Evolutionary conservation across 768 basidiomycete species (phyloP).

Genomic region (Lentinula guzmanii): DNA sequence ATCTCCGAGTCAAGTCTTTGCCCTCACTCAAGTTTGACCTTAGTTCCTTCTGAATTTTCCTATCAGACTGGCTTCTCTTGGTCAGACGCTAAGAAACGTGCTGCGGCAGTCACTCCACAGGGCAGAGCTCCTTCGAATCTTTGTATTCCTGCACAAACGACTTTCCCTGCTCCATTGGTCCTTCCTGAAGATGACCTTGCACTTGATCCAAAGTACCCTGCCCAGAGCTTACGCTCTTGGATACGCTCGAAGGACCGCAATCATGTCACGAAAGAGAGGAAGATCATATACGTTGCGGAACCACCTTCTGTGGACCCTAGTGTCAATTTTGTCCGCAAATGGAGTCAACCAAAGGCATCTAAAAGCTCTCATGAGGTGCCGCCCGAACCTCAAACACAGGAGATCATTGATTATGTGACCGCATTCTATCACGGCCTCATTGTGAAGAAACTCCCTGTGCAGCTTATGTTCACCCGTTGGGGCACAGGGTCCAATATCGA

Average conservation of each 20-base stretch:
- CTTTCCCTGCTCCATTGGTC: constrained; percentile 26
- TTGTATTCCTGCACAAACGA: background rate
- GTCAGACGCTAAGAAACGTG: background rate
- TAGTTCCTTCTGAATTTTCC: background rate
- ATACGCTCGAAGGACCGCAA: constrained; percentile 24
- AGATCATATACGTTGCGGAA: constrained; percentile 24
- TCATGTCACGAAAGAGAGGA: constrained; percentile 18
- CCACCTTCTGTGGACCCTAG: constrained; percentile 20
- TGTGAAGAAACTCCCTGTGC: constrained; percentile 17
- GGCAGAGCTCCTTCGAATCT: background rate
- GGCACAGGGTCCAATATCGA: constrained; percentile 4
- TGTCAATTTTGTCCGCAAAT: constrained; percentile 17
- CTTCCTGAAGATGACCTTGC: constrained; percentile 27
- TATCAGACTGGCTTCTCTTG: background rate
- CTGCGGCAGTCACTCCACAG: background rate
- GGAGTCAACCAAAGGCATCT: constrained; percentile 13
- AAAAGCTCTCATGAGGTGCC: background rate
- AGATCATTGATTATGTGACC: constrained; percentile 22
- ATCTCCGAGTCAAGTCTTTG: background rate
- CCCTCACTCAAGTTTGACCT: background rate
- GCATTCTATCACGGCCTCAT: constrained; percentile 27
- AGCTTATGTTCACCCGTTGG: constrained; percentile 22
- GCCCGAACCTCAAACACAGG: constrained; percentile 13
- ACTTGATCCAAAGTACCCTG: constrained; percentile 26
- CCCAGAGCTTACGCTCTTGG: constrained; percentile 26